Evolutionary conservation across 1,284 basidiomycete species (phyloP).

Genomic region (Calocybe gambosa): DNA sequence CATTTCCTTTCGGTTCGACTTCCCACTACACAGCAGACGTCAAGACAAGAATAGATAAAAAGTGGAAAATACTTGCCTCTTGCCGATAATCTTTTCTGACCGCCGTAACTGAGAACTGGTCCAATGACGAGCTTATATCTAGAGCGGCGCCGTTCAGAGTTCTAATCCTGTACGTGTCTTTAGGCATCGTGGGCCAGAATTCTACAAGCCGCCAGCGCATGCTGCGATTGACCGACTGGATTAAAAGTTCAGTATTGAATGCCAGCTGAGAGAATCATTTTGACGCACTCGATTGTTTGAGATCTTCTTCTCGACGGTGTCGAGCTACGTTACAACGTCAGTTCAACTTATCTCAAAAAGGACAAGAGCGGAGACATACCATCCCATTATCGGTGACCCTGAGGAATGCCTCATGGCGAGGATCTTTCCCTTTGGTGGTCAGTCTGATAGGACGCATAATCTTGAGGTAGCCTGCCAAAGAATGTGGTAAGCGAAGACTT

Average conservation of each 20-base stretch:
- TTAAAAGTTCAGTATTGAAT: background rate
- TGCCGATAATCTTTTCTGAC: slow-evolving; percentile 7
- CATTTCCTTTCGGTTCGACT: slow-evolving; percentile 7
- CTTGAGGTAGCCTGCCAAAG: background rate
- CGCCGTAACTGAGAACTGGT: background rate
- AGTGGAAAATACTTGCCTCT: slow-evolving; percentile 2
- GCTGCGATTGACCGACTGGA: slow-evolving; percentile 2
- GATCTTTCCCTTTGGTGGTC: background rate
- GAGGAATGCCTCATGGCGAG: slow-evolving; percentile 3
- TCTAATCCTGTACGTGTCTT: slow-evolving; percentile 5
- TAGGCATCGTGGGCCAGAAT: slow-evolving; percentile 2
- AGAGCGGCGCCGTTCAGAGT: slow-evolving; percentile 7
- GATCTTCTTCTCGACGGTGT: background rate
- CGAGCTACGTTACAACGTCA: background rate
- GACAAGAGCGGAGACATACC: background rate
- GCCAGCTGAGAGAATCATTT: background rate
- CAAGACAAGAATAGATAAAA: background rate
- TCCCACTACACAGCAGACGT: slow-evolving; percentile 1
- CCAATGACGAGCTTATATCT: background rate
- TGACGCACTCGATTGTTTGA: background rate
- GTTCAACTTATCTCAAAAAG: background rate
- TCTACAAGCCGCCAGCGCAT: slow-evolving; percentile 7
- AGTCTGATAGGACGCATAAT: background rate
- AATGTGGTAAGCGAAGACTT: background rate
- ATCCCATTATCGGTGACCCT: slow-evolving; percentile 2